Evolutionary conservation across 139 green algal species (phyloP), one percentile per base, ranked within the genome.

Genomic region (Diplosphaera chodatii): DNA sequence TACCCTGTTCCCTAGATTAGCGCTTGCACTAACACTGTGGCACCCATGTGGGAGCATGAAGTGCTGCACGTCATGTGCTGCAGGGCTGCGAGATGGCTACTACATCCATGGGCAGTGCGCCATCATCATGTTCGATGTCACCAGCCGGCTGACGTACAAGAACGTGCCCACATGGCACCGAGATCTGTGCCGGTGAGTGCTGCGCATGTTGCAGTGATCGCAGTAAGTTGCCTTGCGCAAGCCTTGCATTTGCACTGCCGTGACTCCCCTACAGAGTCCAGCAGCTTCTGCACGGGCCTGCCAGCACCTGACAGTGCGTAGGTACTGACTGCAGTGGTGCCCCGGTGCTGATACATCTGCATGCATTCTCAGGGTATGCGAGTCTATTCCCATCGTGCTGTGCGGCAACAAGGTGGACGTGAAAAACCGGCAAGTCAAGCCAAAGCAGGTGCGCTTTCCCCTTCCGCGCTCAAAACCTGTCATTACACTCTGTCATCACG

Each of bases 91-190:
- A 32, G 96, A 99, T 80, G 96, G 96, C 8, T 99, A 99, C 80
- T 98, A 97, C 84, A 99, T 99, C 70, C 91, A 98, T 80, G 92
- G 93, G 15, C 92, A 99, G 82, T 99, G 96, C 81, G 96, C 95
- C 23, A 98, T 99, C 88, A 99, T 99, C 85, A 98, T 99, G 95
- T 99, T 99, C 86, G 96, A 99, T 80, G 96, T 99, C n/a, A 99
- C 96, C 2, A 97, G 91, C 21, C 89, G 96, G 33, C 85, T 98
- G 55, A 99, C 96, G 33, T 99, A 99, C 87, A 99, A 99, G 91
- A 98, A 98, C 79, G 94, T 99, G 23, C 96, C 96, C 64, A 98
- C 92, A 22, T 99, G 95, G 95, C 93, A 99, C 83, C 87, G 96
- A 31, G 96, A 99, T 76, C 83, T 99, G 27, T 98, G 93, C 88